Conservation (phyloP, 2,329 filamentous ascomycete species). For the Penicillium sclerotiorum region DNA sequence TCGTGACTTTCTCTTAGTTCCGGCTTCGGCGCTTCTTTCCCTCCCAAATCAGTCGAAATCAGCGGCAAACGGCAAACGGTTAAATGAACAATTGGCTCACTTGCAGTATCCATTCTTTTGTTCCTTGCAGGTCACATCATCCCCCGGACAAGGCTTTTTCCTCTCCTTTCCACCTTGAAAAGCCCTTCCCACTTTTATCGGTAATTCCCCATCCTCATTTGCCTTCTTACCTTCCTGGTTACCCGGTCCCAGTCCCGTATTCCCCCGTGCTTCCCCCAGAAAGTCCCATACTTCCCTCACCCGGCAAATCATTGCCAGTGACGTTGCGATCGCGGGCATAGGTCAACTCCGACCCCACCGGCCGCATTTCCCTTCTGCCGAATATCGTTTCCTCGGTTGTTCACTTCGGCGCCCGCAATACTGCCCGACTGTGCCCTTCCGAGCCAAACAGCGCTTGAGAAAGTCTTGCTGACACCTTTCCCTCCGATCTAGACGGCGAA, state of each 20-base stretch:
- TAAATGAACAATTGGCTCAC: conserved; percentile 1
- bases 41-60: too few relatives aligned
- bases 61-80: conserved; percentile 1
- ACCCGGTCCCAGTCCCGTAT: conserved; percentile 23
- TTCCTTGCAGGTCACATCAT: neutral
- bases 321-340: conserved; percentile 6
- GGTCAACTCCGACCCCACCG: conserved; percentile 9
- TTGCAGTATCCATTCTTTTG: conserved; percentile 22
- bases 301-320: neutral
- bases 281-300: conserved; percentile 2
- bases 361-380: conserved; percentile 37
- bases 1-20: conserved; percentile 6
- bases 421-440: conserved; percentile 9
- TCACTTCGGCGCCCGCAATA: conserved; percentile 12
- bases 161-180: conserved; percentile 15
- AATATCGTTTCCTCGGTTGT: conserved; percentile 38
- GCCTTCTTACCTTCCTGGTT: conserved; percentile 8
- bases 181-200: conserved; percentile 9
- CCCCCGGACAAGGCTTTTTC: conserved; percentile 31
- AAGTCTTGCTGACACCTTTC: conserved; percentile 20
- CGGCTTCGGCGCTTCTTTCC: conserved; percentile 10
- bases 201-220: conserved; percentile 21
- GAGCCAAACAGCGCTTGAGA: conserved; percentile 25
- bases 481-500: neutral
- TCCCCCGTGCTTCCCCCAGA: conserved; percentile 16